Evolutionary conservation across 208 protist genomes (phyloP), one percentile per base, ranked within the genome.

Genomic region (Leishmania mexicana): DNA sequence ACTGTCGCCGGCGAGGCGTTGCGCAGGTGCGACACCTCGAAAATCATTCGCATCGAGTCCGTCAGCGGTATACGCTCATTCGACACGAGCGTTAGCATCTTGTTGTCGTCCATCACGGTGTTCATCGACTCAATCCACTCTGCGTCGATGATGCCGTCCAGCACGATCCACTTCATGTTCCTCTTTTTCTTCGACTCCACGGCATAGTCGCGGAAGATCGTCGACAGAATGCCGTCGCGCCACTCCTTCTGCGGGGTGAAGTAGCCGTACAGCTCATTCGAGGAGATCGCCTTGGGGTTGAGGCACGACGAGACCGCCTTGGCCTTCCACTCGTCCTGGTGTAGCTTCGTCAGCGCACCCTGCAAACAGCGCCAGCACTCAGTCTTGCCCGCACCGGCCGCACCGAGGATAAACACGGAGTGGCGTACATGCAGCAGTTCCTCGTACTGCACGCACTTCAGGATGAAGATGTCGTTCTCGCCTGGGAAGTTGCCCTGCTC

Each of bases 111-210:
- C 98, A 99, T 99, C 47, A 99, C 99, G 51, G 99, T 99, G 94
- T 99, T 99, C 95, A 99, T 98, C 45, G 98, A 99, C 89, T 99
- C 99, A 87, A 99, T 99, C 99, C 99, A 99, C 85, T 99, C 97
- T 2, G 99, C 95, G 88, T 99, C 99, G 79, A 99, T 99, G 92
- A 99, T 98, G 83, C 96, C 99, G 86, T 99, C 99, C 47, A 99
- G 92, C 28, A 99, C 97, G 72, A 99, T 99, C 98, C 98, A 99
- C 87, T 99, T 98, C 92, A 92, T 96, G 87, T 98, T 94, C 81
- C 94, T 96, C 83, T 96, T 95, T 86, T 98, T 98, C 88, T 99
- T 97, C 24, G 98, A 98, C 85, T 99, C 93, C 58, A 99, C 92
- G 6, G 96, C 96, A 85, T 97, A 98, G 81, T 98, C 95, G 75